These are phyloP conservation scores for Scortechinia acanthostroma DNA, from an alignment of 2,329 filamentous ascomycete species.

Conservation along the genomic window DNA sequence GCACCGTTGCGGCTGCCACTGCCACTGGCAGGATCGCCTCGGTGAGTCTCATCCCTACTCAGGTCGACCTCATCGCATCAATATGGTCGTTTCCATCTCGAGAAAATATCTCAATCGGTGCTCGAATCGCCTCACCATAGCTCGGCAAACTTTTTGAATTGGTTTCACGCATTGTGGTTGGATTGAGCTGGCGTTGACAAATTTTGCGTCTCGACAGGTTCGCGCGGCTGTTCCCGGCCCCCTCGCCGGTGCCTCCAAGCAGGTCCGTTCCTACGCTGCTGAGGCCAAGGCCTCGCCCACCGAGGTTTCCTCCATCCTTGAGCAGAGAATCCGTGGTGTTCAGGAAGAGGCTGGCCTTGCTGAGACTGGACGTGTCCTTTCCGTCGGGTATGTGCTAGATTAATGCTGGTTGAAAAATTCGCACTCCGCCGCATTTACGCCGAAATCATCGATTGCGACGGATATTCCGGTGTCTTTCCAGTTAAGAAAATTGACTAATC, in stretches of 20 bases:
- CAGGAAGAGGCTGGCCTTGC: slow-evolving; percentile 93
- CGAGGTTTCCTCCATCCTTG: slow-evolving; percentile 97
- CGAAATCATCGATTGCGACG: too few species aligned
- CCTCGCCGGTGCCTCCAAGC: slow-evolving; percentile 64
- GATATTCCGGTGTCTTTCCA: too few species aligned
- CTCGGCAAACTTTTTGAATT: not conserved
- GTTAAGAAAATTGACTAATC: too few species aligned
- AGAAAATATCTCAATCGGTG: slow-evolving; percentile 3
- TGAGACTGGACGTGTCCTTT: slow-evolving; percentile 97
- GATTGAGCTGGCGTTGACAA: slow-evolving; percentile 37
- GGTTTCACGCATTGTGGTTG: not conserved
- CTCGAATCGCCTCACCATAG: not conserved
- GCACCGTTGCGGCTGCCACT: slow-evolving; percentile 89
- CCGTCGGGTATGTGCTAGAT: slow-evolving; percentile 95
- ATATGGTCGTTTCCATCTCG: slow-evolving; percentile 27
- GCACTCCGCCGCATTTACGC: too few species aligned
- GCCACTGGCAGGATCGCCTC: slow-evolving; percentile 82
- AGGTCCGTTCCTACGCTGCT: slow-evolving; percentile 80
- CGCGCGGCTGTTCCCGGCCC: slow-evolving; percentile 78
- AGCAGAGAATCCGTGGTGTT: slow-evolving; percentile 97
- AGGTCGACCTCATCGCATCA: slow-evolving; percentile 32
- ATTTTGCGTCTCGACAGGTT: slow-evolving; percentile 55
- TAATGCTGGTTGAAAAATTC: too few species aligned
- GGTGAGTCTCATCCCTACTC: slow-evolving; percentile 65
- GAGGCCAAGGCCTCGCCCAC: slow-evolving; percentile 93